These are phyloP conservation scores for Hanseniaspora pseudoguilliermondii DNA, from an alignment of 805 yeast genomes.

Conservation along the genomic window DNA sequence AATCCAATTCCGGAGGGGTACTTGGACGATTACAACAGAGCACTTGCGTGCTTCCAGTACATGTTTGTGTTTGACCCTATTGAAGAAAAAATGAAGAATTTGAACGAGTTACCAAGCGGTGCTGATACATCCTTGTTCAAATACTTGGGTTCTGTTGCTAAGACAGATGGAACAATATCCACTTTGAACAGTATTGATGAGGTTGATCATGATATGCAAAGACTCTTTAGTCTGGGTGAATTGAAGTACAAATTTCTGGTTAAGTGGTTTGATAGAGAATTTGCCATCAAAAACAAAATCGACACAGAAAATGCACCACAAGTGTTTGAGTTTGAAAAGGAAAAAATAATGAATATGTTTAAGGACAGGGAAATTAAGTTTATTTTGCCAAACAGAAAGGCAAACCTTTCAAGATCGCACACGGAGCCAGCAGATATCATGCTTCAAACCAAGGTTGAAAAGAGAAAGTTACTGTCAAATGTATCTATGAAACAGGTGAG, in stretches of 20 bases:
- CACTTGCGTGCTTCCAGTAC: slow-evolving; percentile 66
- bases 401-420: background rate
- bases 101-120: slow-evolving; percentile 42
- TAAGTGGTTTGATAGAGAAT: slow-evolving; percentile 2
- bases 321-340: background rate
- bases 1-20: slow-evolving; percentile 43
- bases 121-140: slow-evolving; percentile 22
- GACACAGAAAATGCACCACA: background rate
- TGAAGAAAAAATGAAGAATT: slow-evolving; percentile 35
- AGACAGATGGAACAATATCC: slow-evolving; percentile 4
- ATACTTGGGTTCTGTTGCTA: slow-evolving; percentile 31
- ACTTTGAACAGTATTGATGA: slow-evolving; percentile 23
- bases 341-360: background rate
- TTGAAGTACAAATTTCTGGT: background rate
- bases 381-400: background rate
- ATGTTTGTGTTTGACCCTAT: slow-evolving; percentile 77
- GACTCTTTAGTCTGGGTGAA: slow-evolving; percentile 48
- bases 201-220: slow-evolving; percentile 38
- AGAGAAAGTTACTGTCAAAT: background rate
- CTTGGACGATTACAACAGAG: slow-evolving; percentile 46
- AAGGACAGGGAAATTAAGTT: background rate
- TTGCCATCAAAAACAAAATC: background rate
- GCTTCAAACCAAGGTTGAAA: background rate
- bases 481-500: background rate
- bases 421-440: background rate